Evolutionary conservation across 192 early-diverging fungal genomes (phyloP).

Genomic region (Entomortierella lignicola): DNA sequence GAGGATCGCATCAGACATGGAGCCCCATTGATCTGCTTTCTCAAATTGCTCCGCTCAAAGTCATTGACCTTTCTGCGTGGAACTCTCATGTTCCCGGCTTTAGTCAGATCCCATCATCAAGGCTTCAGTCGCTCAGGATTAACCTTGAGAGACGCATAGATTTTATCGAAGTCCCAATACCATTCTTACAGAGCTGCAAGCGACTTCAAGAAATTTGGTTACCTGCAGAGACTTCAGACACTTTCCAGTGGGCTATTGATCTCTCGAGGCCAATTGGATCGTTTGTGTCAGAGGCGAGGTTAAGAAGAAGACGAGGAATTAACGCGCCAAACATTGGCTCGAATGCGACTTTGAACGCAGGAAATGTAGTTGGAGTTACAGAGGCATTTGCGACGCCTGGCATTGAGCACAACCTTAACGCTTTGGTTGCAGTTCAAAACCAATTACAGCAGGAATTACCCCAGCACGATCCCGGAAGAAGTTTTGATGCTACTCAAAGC

Average conservation of each 20-base stretch:
- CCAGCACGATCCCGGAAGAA: background rate
- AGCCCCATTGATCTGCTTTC: slow-evolving; percentile 7
- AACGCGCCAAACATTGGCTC: background rate
- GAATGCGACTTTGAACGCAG: background rate
- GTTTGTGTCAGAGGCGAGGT: slow-evolving; percentile 6
- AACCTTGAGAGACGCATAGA: slow-evolving; percentile 24
- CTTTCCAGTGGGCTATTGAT: slow-evolving; percentile 40
- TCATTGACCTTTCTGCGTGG: slow-evolving; percentile 37
- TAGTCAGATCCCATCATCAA: slow-evolving; percentile 16
- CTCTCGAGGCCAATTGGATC: slow-evolving; percentile 1
- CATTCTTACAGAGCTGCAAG: slow-evolving; percentile 1
- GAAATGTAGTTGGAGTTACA: background rate
- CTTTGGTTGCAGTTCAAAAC: background rate
- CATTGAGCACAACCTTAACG: background rate
- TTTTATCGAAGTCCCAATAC: background rate
- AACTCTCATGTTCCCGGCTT: slow-evolving; percentile 19
- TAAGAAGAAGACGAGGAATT: background rate
- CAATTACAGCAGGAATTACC: background rate
- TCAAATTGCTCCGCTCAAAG: slow-evolving; percentile 21
- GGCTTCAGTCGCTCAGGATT: slow-evolving; percentile 9
- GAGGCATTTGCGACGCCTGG: background rate
- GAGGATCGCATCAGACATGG: slow-evolving; percentile 15
- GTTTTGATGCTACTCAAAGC: background rate
- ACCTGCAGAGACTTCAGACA: background rate
- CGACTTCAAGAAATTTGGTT: slow-evolving; percentile 35